phyloP scores from a whole-genome alignment of 2,329 filamentous ascomycete genomes.

The Curvularia verruculosa region DNA sequence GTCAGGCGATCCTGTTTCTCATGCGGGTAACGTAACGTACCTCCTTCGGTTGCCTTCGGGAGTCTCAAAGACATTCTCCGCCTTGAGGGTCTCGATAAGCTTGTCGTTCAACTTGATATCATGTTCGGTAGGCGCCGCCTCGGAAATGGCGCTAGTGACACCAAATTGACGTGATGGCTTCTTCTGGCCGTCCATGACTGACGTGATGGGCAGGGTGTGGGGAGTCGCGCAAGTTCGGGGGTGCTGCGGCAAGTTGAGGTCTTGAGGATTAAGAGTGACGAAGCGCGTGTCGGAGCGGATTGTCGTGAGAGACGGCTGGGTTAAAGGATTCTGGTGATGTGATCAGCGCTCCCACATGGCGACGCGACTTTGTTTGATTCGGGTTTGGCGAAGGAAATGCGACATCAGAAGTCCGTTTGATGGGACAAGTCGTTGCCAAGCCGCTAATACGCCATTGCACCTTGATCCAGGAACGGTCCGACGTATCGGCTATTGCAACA shows the following conservation, averaged over 20 bases:
- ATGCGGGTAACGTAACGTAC: constrained; percentile 57
- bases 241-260: constrained; percentile 30
- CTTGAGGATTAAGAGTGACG: constrained; percentile 20
- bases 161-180: constrained; percentile 60
- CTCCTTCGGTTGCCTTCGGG: constrained; percentile 82
- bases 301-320: constrained; percentile 20
- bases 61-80: constrained; percentile 90
- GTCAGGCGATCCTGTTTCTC: constrained; percentile 2
- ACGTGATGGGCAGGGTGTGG: constrained; percentile 10
- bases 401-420: constrained; percentile 22
- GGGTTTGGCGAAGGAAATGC: constrained; percentile 24
- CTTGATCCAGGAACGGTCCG: not conserved
- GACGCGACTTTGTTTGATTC: constrained; percentile 29
- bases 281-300: constrained; percentile 20
- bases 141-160: constrained; percentile 84
- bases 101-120: constrained; percentile 79
- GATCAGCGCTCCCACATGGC: constrained; percentile 41
- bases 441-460: constrained; percentile 12
- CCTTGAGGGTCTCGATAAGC: constrained; percentile 82
- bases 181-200: constrained; percentile 42
- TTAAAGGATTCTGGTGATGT: constrained; percentile 7
- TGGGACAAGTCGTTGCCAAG: constrained; percentile 26
- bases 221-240: constrained; percentile 23
- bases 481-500: not conserved
- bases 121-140: constrained; percentile 72